Percentiles rank a stretch among this genome's conserved stretches.
Conservation (phyloP, 108 stramenopile species). For the Pseudonitzschia delicatissima region DNA sequence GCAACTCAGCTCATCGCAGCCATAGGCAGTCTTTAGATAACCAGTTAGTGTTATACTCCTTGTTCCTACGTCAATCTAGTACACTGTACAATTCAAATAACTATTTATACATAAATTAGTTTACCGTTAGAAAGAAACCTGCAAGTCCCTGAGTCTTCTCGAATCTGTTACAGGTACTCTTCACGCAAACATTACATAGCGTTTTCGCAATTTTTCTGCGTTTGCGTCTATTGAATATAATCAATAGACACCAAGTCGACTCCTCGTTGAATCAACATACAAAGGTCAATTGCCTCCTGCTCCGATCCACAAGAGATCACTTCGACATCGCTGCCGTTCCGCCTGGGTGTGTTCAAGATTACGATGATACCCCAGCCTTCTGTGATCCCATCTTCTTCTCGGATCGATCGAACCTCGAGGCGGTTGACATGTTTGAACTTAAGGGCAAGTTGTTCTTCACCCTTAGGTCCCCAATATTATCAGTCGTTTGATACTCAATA, state of each 20-base stretch:
- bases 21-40: no score
- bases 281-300: constrained; percentile 40
- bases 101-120: no score
- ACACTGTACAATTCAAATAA: no score
- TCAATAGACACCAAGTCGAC: constrained; percentile 20
- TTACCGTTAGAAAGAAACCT: no score
- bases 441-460: constrained; percentile 55
- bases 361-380: constrained; percentile 53
- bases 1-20: background rate
- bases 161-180: no score
- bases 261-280: constrained; percentile 37
- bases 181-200: no score
- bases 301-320: constrained; percentile 43
- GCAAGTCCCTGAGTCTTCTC: no score
- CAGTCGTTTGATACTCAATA: constrained; percentile 56
- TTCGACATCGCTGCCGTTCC: constrained; percentile 58
- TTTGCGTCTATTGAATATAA: constrained; percentile 2
- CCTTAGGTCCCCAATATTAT: constrained; percentile 58
- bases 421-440: constrained; percentile 49
- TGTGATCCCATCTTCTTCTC: constrained; percentile 18
- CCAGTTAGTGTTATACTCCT: no score
- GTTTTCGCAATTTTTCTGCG: no score
- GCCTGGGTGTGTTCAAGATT: constrained; percentile 40
- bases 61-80: no score
- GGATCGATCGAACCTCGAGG: constrained; percentile 45